Percentiles rank a stretch among this genome's conserved stretches.
Conservation (phyloP, 2,329 filamentous ascomycete species). For the Onygenales sp. region DNA sequence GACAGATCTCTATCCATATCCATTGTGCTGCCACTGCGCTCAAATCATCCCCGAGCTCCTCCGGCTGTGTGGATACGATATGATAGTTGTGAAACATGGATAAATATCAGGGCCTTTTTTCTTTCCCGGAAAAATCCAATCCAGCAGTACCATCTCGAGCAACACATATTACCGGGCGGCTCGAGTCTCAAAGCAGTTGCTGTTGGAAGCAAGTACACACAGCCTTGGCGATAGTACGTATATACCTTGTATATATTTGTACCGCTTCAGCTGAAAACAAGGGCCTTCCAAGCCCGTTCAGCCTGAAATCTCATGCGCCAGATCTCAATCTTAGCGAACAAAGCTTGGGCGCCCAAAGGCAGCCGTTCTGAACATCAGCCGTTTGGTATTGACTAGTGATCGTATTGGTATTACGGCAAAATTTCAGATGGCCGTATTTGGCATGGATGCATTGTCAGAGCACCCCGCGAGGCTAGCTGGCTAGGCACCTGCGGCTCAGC, state of each 20-base stretch:
- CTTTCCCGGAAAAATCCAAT: no score
- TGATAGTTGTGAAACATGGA: no score
- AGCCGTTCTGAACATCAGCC: not conserved
- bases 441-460: no score
- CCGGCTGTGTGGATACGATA: no score
- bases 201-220: not conserved
- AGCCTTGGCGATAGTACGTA: not conserved
- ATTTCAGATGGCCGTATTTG: no score
- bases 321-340: not conserved
- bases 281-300: not conserved
- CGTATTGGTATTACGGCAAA: not conserved
- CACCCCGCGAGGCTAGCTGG: not conserved
- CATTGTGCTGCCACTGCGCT: no score
- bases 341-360: not conserved
- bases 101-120: no score
- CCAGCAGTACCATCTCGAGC: no score
- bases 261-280: not conserved
- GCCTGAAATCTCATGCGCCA: not conserved
- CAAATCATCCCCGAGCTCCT: no score
- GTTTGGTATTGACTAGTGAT: not conserved
- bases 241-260: not conserved
- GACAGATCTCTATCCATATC: no score
- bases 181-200: not conserved
- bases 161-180: no score
- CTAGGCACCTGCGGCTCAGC: not conserved